Base-by-base conservation (phyloP, 2,329 filamentous ascomycete species). In the Neonectria ditissima region DNA sequence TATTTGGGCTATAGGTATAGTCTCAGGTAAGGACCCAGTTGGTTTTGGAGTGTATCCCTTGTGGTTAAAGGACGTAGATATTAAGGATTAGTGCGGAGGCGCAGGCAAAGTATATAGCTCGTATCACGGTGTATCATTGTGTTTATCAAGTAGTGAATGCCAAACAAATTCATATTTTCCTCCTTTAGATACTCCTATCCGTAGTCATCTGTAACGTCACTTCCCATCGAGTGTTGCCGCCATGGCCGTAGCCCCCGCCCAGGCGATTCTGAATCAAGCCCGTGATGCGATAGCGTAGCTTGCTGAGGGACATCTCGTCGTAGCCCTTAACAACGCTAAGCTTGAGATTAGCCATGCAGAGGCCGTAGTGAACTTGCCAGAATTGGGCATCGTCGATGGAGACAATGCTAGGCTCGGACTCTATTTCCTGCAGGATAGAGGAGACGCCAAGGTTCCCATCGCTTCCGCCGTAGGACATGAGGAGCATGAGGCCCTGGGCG, bases 301-400 rank as follows among this genome's bases (percentile, higher is more conserved):
- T 91, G 62, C 85, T 84, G 63, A 97, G 81, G 6, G 90, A 87
- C 14, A 91, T 87, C 65, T 96, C 93, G 45, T 92, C 89, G 48
- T 79, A 82, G 5, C 90, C 91, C 66, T 80, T 82, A 5, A 81
- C 77, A 26, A 97, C 87, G 63, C 90, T 87, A 20, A 99, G 80
- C 78, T 93, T 97, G 69, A 99, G 78, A 76, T 97, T 97, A 9
- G 96, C 96, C 91, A 98, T 97, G 75, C 94, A 97, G 43, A 98
- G 84, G 2, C 95, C 94, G 77, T 98, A 97, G 79, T 99, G 96
- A 14, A 97, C 96, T 81, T 99, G 96, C 96, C 96, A 99, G 79
- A 99, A 97, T 75, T 94, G 90, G 2, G 94, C 95, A 74, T 97
- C 94, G 62, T 97, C 93, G 50, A 99, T 89, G 1, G 86, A 86